Evolutionary conservation across 331 rosid species (phyloP), one percentile per base, ranked within the genome.

Genomic region (Malus hybrid): DNA sequence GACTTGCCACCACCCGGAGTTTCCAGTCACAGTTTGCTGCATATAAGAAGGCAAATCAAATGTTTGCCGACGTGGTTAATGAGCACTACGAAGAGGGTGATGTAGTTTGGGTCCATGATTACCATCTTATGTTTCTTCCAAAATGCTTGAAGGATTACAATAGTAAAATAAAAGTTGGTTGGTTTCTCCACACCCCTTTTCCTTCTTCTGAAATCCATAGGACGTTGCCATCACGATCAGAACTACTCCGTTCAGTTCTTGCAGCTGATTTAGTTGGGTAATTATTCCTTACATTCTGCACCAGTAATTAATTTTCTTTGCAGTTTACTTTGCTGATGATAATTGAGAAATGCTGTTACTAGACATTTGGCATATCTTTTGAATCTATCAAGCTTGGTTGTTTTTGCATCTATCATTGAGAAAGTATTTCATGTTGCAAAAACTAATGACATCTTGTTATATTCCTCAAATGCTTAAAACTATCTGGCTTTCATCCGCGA

Each of bases 111-210:
- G 87, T 92, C 85, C 97, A 92, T 77, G 97, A 92, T 81, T 92
- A 92, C 84, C 97, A 92, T 85, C 97, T 92, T 31, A 92, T 92
- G 97, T 92, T 82, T 80, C 97, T 92, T 79, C 97, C 97, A 6
- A 83, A 90, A 79, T 92, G 97, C 83, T 81, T 92, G 65, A 92
- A 92, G 86, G 90, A 90, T 13, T 57, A 86, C 79, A 87, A 92
- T 77, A 81, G 56, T 28, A 73, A 89, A 73, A 90, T 92, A 93
- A 92, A 90, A 79, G 97, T 92, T 56, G 97, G 97, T 46, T 92
- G 97, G 97, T 92, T 92, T 87, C 91, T 92, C 31, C 97, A 92
- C 82, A 92, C 97, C 52, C 97, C 97, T 15, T 92, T 92, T 79
- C 97, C 97, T 76, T 92, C 97, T 59, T 92, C 97, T 32, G 97